Percentiles rank a stretch among this genome's conserved stretches.
Evolutionary conservation across 768 basidiomycete genomes (phyloP).

Genomic region (Rhizopogon salebrosus): DNA sequence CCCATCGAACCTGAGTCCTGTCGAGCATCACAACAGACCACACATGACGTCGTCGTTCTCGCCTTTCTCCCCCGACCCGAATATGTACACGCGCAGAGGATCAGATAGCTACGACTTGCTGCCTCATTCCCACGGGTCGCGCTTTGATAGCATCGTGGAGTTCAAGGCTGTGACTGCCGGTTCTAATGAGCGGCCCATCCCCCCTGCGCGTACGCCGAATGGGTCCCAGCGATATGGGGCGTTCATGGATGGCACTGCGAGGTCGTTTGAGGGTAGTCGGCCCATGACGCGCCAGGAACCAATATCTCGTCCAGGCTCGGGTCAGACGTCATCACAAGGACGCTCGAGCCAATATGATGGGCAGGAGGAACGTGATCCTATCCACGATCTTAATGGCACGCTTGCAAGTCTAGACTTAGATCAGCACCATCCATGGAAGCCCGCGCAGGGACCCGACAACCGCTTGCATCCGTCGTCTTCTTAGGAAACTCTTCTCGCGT

Average conservation of each 20-base stretch:
- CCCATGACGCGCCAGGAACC: slow-evolving; percentile 41
- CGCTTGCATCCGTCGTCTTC: slow-evolving; percentile 13
- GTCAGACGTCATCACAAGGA: slow-evolving; percentile 30
- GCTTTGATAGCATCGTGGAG: slow-evolving; percentile 38
- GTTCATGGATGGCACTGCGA: slow-evolving; percentile 40
- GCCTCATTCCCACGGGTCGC: slow-evolving; percentile 45
- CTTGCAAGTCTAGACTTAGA: slow-evolving; percentile 72
- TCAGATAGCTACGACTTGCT: slow-evolving; percentile 22
- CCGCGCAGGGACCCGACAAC: slow-evolving; percentile 13
- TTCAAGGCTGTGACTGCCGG: slow-evolving; percentile 25
- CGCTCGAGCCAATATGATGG: slow-evolving; percentile 16
- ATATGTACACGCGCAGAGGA: slow-evolving; percentile 37
- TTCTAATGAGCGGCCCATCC: slow-evolving; percentile 31
- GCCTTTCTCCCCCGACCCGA: slow-evolving; percentile 78
- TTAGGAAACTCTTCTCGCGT: slow-evolving; percentile 9
- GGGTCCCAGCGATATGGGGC: slow-evolving; percentile 39
- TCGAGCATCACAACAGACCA: slow-evolving; percentile 15
- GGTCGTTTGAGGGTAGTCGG: slow-evolving; percentile 35
- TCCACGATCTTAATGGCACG: slow-evolving; percentile 72
- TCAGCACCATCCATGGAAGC: slow-evolving; percentile 30
- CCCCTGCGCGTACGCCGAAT: slow-evolving; percentile 41
- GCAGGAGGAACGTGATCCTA: slow-evolving; percentile 41
- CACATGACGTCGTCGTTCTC: slow-evolving; percentile 42
- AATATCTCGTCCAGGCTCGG: slow-evolving; percentile 51
- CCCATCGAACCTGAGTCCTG: slow-evolving; percentile 8